A percentile compares a stretch with the other conserved stretches of the same genome.
Evolutionary conservation across 495 filamentous ascomycete species (phyloP).

Genomic region (Aspergillus saccharolyticus): DNA sequence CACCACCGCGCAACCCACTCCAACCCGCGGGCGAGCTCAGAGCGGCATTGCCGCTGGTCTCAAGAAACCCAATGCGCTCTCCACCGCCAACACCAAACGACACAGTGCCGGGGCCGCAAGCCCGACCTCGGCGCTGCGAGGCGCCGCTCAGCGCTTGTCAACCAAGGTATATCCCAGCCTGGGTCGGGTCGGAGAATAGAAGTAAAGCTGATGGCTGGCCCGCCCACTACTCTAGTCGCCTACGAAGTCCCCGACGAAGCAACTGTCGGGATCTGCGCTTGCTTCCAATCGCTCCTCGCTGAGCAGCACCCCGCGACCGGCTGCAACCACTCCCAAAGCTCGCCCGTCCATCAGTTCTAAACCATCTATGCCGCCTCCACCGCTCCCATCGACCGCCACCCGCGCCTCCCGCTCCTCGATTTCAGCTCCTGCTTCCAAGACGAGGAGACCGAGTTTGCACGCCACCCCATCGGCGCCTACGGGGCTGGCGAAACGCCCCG

Average conservation of each 20-base stretch:
- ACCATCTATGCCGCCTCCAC: conserved; percentile 64
- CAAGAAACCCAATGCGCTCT: conserved; percentile 38
- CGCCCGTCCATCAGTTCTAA: conserved; percentile 50
- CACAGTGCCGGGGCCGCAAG: conserved; percentile 65
- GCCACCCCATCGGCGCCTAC: conserved; percentile 21
- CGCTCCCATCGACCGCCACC: conserved; percentile 26
- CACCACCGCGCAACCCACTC: conserved; percentile 16
- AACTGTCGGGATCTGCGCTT: conserved; percentile 51
- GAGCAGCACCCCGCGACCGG: conserved; percentile 48
- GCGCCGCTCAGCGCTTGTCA: conserved; percentile 44
- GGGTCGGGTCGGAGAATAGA: neutral
- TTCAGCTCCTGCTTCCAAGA: conserved; percentile 28
- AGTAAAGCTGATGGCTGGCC: neutral
- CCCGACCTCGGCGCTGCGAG: conserved; percentile 55
- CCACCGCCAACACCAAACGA: conserved; percentile 52
- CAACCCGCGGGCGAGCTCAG: conserved; percentile 30
- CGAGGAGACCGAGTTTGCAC: conserved; percentile 32
- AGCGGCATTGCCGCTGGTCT: conserved; percentile 26
- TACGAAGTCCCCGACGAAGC: conserved; percentile 76
- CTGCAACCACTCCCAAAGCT: conserved; percentile 42
- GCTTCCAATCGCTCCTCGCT: conserved; percentile 45
- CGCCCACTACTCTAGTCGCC: conserved; percentile 56
- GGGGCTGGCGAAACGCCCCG: conserved; percentile 35
- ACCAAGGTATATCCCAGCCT: conserved; percentile 44
- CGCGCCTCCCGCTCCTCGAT: conserved; percentile 39